Evolutionary conservation across 139 green algal genomes (phyloP), one percentile per base, ranked within the genome.

Genomic region (Coelastrella sp.): DNA sequence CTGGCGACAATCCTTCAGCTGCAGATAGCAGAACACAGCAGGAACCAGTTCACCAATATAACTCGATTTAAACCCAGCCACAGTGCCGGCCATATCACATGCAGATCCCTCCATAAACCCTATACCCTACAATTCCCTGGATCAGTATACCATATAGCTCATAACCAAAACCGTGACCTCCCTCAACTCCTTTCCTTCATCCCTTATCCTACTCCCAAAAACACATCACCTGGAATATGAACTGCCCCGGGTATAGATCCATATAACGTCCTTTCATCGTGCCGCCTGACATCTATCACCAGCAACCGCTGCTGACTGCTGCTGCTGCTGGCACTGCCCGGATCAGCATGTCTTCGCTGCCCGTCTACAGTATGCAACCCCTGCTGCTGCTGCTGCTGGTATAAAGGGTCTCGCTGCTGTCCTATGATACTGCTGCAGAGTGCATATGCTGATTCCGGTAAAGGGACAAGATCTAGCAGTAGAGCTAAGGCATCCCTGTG

Each of bases 231-330:
- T 79, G 93, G 92, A 22, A 95, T 19, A 61, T 95, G 93, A 3
- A 91, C 23, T 54, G 88, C 85, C 3, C 94, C 94, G 6, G 88
- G 90, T 58, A 98, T 97, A 47, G 87, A 81, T 14, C 96, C 96
- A 82, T 96, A 98, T 58, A 98, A 90, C 16, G 93, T 79, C 11
- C 96, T 92, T 91, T 98, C 96, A 80, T 98, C 96, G 73, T 95
- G 92, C 11, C 96, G 90, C 65, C 96, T 90, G 73, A 98, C 86
- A 89, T 98, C 96, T 3, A 98, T 60, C 7, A 74, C 60, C 75
- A 83, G 5, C 58, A 84, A 19, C 14, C 59, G 32, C 75, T 58
- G 83, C 83, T 77, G 75, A 10, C 23, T 56, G 23, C 81, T 77
- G 64, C 5, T 20, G 47, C 76, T 83, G 32, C 54, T 61, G 77